Conservation (phyloP, 2,329 filamentous ascomycete genomes). For the Colletotrichum horii region DNA sequence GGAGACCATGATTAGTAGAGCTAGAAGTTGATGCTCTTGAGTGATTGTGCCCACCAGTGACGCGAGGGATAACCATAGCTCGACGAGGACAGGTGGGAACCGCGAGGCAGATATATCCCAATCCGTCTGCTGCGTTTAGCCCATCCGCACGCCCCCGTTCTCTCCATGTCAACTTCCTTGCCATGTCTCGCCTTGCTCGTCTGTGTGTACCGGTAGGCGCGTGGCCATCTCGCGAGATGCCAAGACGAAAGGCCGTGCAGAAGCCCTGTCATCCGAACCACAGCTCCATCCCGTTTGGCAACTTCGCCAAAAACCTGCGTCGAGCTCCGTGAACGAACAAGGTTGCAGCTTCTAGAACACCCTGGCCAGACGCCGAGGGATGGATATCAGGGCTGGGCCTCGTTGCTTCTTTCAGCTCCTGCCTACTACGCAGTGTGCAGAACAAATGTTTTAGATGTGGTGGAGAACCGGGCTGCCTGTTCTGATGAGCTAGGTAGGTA, state of each 20-base stretch:
- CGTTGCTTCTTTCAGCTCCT: constrained; percentile 3
- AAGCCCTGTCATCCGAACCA: neutral
- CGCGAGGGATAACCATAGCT: neutral
- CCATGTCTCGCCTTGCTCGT: neutral
- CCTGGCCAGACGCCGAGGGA: neutral
- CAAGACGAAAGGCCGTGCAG: neutral
- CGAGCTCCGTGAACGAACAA: neutral
- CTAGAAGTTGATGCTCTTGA: neutral
- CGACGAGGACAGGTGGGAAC: neutral
- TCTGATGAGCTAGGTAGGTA: neutral
- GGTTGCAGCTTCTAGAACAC: constrained; percentile 1
- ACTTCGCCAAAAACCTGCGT: neutral
- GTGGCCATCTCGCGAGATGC: neutral
- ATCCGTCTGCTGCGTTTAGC: neutral
- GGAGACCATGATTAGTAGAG: constrained; percentile 7
- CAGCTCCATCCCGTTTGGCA: neutral
- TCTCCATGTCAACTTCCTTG: neutral
- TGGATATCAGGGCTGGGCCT: neutral
- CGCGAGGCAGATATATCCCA: constrained; percentile 12
- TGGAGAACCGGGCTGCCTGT: neutral
- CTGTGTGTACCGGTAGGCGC: neutral
- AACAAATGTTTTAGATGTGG: constrained; percentile 9
- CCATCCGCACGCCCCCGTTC: neutral
- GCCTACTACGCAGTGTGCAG: neutral
- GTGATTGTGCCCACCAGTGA: constrained; percentile 11